Base-by-base conservation (phyloP, 345 rosid genomes). In the Angophora floribunda region DNA sequence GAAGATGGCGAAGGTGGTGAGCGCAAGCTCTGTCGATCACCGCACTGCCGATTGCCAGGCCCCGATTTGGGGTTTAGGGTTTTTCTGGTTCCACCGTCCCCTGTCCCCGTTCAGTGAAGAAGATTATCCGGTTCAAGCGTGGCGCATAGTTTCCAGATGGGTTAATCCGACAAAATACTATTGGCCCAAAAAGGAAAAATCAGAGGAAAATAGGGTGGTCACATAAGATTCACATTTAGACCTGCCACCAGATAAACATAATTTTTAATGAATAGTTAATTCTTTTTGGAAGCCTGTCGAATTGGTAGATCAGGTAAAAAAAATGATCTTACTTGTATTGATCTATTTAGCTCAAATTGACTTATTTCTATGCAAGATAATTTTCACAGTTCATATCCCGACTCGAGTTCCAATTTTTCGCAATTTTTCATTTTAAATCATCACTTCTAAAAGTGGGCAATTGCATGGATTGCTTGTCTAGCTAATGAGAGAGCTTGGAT, bases 401-500 rank as follows among this genome's bases (percentile, higher is more conserved):
- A 5, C 14, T 1, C 5, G 0, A 63, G 0, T 14, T 63, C 4
- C 2, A 75, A 75, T 9, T 41, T 2, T 75, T 36, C 3, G 1
- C 12, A 75, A 75, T 75, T 75, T 17, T 17, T 32, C 1, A 17
- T 26, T 1, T 9, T 36, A 36, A 36, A 10, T 9, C 17, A 3
- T 19, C 5, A 16, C 0, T 75, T 75, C 0, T 75, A 1, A 36
- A 41, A 75, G 0, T 9, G 82, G 75, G 14, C 8, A 9, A 36
- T 0, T 75, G 4, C 47, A 36, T 9, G 47, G 6, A 3, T 6
- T 17, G 17, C 24, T 32, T 24, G 9, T 70, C 13, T 7, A 75
- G 47, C 19, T 21, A 0, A 21, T 36, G 82, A 75, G 47, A 67
- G 45, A 75, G 15, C 84, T 75, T 21, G 7, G 13, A 41, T 75